Evolutionary conservation across 2,329 filamentous ascomycete species (phyloP).

Genomic region (Didymella arachidicola): DNA sequence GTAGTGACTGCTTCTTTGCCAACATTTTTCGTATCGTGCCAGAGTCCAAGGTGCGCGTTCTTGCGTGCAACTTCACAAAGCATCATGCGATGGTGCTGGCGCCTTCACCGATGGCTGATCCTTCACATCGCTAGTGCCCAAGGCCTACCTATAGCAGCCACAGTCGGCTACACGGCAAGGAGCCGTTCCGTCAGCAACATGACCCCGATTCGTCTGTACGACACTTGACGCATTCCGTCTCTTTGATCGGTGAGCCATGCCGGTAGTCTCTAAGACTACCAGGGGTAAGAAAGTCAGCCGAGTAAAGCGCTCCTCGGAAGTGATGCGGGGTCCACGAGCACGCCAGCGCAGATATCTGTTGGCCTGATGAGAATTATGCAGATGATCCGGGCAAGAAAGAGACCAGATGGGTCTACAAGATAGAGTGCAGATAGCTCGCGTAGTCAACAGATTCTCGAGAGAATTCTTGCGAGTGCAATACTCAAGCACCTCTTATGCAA

Average conservation of each 20-base stretch:
- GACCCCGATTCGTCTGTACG: background rate
- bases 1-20: background rate
- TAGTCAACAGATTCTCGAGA: background rate
- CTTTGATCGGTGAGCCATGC: constrained; percentile 14
- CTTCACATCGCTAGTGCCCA: background rate
- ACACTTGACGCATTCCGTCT: constrained; percentile 2
- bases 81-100: constrained; percentile 1
- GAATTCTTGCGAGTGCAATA: background rate
- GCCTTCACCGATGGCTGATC: background rate
- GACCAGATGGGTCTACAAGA: background rate
- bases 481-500: background rate
- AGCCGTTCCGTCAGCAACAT: constrained; percentile 6
- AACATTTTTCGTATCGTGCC: background rate
- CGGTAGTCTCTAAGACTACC: background rate
- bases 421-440: background rate
- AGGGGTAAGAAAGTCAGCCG: constrained; percentile 16
- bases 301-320: constrained; percentile 3
- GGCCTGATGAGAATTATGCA: constrained; percentile 4
- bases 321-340: constrained; percentile 2
- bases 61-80: background rate
- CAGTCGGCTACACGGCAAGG: constrained; percentile 6
- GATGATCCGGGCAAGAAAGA: background rate
- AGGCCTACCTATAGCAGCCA: background rate
- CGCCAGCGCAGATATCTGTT: background rate
- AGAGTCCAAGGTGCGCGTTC: background rate